Evolutionary conservation across 1,139 yeast genomes (phyloP).

Genomic region (Debaryomycetaceae sp.): DNA sequence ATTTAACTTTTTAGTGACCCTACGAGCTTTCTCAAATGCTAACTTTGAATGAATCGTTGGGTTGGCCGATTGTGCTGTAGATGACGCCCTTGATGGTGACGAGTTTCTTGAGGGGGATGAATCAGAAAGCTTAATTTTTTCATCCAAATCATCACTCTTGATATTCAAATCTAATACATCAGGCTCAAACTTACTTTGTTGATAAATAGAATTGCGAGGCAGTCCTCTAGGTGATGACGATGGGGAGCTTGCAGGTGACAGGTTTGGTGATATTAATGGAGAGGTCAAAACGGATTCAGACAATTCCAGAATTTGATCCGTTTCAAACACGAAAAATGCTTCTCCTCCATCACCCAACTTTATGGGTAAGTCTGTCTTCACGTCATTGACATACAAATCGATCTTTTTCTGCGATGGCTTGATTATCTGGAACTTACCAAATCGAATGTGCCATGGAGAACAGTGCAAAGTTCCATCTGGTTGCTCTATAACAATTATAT

Average conservation of each 20-base stretch:
- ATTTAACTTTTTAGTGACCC: conserved; percentile 68
- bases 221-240: conserved; percentile 23
- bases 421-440: conserved; percentile 88
- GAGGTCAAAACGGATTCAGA: conserved; percentile 83
- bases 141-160: conserved; percentile 23
- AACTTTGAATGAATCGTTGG: conserved; percentile 30
- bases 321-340: conserved; percentile 94
- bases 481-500: conserved; percentile 93
- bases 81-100: conserved; percentile 11
- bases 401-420: conserved; percentile 97
- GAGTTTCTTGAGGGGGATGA: conserved; percentile 12
- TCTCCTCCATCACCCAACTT: conserved; percentile 97
- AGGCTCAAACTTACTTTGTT: conserved; percentile 18
- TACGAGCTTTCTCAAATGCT: conserved; percentile 64
- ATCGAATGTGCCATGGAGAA: conserved; percentile 95
- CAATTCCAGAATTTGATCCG: conserved; percentile 52
- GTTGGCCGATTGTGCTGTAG: conserved; percentile 18
- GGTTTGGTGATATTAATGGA: conserved; percentile 82
- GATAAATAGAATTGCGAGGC: conserved; percentile 34
- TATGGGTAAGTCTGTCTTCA: conserved; percentile 84
- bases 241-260: conserved; percentile 63
- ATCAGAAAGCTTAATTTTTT: conserved; percentile 22
- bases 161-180: conserved; percentile 35
- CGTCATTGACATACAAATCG: conserved; percentile 81
- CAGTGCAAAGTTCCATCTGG: conserved; percentile 79